Conservation (phyloP, 306 rosid species). For the Dicorynia guianensis region DNA sequence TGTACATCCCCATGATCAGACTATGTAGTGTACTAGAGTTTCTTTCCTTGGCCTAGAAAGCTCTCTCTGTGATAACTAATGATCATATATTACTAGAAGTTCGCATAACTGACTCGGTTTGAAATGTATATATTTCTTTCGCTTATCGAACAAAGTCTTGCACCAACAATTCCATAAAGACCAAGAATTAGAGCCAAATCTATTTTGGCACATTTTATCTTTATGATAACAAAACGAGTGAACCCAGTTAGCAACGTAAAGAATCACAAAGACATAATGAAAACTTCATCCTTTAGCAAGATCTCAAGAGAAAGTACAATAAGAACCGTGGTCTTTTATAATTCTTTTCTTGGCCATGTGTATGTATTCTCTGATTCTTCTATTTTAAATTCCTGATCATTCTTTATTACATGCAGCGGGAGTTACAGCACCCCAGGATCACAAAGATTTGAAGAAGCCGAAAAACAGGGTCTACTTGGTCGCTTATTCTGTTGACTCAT, state of each 20-base stretch:
- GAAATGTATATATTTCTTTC: no score
- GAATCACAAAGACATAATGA: conserved; percentile 12
- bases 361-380: conserved; percentile 16
- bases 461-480: conserved; percentile 12
- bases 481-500: conserved; percentile 29
- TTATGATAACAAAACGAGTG: not conserved
- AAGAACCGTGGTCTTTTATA: not conserved
- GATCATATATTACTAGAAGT: no score
- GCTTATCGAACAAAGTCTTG: no score
- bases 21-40: no score
- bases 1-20: no score
- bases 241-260: conserved; percentile 11
- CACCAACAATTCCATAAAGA: no score
- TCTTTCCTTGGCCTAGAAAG: no score
- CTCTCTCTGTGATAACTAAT: no score
- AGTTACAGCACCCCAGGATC: not conserved
- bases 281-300: not conserved
- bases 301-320: not conserved
- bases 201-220: not conserved
- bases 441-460: not conserved
- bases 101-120: no score
- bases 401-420: not conserved
- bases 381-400: conserved; percentile 1
- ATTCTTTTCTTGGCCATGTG: not conserved
- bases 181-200: no score